Base-by-base conservation (phyloP, 2,329 filamentous ascomycete species). In the Fusarium guadeloupense region DNA sequence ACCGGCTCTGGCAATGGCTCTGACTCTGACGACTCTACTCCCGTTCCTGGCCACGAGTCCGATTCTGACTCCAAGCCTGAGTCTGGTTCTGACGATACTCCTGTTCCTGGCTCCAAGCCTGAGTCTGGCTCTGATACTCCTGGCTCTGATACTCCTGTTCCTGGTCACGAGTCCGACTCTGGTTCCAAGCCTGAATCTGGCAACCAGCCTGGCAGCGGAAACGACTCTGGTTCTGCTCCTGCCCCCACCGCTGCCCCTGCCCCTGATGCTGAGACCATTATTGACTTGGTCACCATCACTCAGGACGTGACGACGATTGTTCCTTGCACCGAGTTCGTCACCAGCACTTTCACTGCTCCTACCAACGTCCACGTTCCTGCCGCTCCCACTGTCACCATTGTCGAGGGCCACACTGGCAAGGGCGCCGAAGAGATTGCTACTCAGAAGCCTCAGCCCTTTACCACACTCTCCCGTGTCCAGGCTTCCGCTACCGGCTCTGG, bases 251-350 rank as follows among this genome's bases (percentile, higher is more conserved):
- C 45, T 6, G 38, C 54, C 23, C 54, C 45, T 6, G 38, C 54
- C 23, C 54, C 59, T 9, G 45, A 56, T 26, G 31, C 40, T 39
- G 26, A 17, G 31, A 42, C 60, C 33, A 54, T 61, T 9, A 59
- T 67, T 17, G 38, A 62, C 17, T 40, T 63, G 8, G 55, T 53
- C 37, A 69, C 64, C 49, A 54, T 69, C 34, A 69, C 66, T 14
- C 59, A 67, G 43, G 66, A 66, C 10, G 56, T 69, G n/a, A 66
- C 59, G 39, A 69, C 66, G 23, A 54, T 69, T 14, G 56, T 66
- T 25, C 67, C 67, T n/a, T 69, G 66, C 54, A 59, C 59, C 9
- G 37, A 59, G 59, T 64, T 67, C 25, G 56, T 59, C 19, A 69
- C 58, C 49, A 69, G 60, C 58, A 68, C 61, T 23, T 62, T 66